These are phyloP conservation scores for Colletotrichum godetiae DNA, from an alignment of 2,329 filamentous ascomycete genomes.

Conservation along the genomic window DNA sequence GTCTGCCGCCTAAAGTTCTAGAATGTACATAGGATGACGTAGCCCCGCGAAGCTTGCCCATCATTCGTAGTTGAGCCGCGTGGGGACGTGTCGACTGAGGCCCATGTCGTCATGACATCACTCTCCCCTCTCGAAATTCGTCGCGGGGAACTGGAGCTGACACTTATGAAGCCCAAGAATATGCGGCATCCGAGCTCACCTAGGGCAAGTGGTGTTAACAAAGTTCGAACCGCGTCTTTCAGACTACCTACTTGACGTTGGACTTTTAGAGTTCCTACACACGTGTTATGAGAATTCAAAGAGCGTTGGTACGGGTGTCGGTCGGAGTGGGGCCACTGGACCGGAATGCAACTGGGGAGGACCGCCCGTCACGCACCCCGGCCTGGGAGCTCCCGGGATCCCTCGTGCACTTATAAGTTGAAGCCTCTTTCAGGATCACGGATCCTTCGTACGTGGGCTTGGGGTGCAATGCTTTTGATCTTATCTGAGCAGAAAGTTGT, in stretches of 20 bases:
- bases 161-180: neutral
- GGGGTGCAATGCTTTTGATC: no score
- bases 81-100: neutral
- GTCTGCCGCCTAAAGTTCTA: conserved; percentile 1
- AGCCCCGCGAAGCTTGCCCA: neutral
- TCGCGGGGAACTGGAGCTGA: neutral
- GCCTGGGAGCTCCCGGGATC: no score
- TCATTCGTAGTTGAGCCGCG: neutral
- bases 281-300: no score
- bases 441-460: no score
- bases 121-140: neutral
- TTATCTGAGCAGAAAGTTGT: no score
- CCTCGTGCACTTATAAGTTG: no score
- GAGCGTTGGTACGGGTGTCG: neutral
- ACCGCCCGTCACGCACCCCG: no score
- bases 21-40: conserved; percentile 18
- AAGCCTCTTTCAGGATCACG: no score
- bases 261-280: neutral
- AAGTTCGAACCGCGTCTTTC: neutral
- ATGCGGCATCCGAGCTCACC: neutral
- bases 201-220: no score
- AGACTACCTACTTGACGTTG: neutral
- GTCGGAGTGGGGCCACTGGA: neutral
- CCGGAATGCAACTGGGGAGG: neutral
- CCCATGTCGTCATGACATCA: conserved; percentile 31